Evolutionary conservation across 768 basidiomycete genomes (phyloP), one percentile per base, ranked within the genome.

Genomic region (Suillus luteus): DNA sequence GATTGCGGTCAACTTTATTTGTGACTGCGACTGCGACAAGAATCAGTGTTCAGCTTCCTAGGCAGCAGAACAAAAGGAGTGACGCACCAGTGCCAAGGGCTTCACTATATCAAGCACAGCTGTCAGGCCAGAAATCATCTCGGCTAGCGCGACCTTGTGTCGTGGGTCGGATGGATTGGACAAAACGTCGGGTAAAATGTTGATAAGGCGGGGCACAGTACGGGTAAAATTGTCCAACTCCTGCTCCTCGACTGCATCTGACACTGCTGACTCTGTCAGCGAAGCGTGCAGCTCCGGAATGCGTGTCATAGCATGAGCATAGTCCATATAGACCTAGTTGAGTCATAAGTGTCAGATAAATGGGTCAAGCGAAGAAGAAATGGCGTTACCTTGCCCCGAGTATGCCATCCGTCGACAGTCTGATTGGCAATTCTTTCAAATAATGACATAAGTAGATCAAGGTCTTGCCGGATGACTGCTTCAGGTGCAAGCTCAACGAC

Each of bases 401-500:
- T 81, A 69, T 89, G 83, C 96, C 96, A 97, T 10, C 86, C 86
- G 49, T 86, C 85, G 11, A 96, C 83, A 2, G 79, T 73, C 44
- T 80, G 59, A 12, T 82, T 83, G 27, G 79, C 79, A 67, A 99
- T 87, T 10, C 82, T 81, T 58, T 77, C 79, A 68, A 98, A 92
- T 27, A 98, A 73, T n/a, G 81, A 81, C 41, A 80, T 79, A 27
- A 97, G 76, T 14, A 96, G 80, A 2, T 82, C 84, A 9, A 82
- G 67, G 68, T 83, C 82, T 49, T 80, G 73, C 24, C 79, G 68
- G 37, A 98, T 82, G 61, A 97, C 81, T 0, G 90, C 93, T 67
- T 98, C 96, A 1, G 94, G 92, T 7, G 91, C 93, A 9, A 99
- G 84, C 64, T 95, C 89, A n/a, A 81, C 76, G 37, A 96, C 81